A percentile compares a stretch with the other conserved stretches of the same genome.
These are phyloP conservation scores for Canavalia gladiata DNA, from an alignment of 306 rosid genomes.

Conservation along the genomic window DNA sequence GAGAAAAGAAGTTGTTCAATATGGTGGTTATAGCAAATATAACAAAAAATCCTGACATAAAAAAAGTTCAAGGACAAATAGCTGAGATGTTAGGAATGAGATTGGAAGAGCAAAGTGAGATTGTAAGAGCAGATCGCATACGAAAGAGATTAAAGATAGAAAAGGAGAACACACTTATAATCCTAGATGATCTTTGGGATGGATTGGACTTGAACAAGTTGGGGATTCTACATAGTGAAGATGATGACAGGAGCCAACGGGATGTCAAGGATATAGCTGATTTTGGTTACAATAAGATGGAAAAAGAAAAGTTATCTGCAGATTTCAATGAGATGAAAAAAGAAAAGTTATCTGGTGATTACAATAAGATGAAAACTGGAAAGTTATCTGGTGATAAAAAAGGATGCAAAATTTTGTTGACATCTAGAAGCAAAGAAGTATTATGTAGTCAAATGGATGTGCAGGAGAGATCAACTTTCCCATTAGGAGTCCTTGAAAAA, in stretches of 20 bases:
- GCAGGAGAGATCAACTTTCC: background rate
- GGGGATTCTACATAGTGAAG: slow-evolving; percentile 7
- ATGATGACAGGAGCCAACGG: background rate
- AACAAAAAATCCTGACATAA: slow-evolving; percentile 13
- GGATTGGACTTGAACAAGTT: slow-evolving; percentile 10
- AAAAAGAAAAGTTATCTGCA: background rate
- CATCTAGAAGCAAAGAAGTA: slow-evolving; percentile 25
- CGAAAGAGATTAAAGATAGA: slow-evolving; percentile 10
- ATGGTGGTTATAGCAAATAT: slow-evolving; percentile 9
- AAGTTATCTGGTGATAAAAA: background rate
- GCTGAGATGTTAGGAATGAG: slow-evolving; percentile 29
- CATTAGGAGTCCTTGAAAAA: background rate
- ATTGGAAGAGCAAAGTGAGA: slow-evolving; percentile 32
- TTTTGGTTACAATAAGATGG: background rate
- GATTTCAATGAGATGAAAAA: background rate
- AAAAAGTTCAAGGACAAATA: slow-evolving; percentile 33
- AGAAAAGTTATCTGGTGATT: slow-evolving; percentile 12
- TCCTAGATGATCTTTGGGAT: slow-evolving; percentile 31
- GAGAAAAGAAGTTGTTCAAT: slow-evolving; percentile 26
- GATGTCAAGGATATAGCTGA: background rate
- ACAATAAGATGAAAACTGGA: background rate
- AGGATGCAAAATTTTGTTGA: slow-evolving; percentile 27
- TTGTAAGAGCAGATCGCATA: slow-evolving; percentile 27
- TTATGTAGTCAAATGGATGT: slow-evolving; percentile 23
- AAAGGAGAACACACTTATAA: slow-evolving; percentile 30